Evolutionary conservation across 768 basidiomycete genomes (phyloP).

Genomic region (Xerocomellus dryophilus): DNA sequence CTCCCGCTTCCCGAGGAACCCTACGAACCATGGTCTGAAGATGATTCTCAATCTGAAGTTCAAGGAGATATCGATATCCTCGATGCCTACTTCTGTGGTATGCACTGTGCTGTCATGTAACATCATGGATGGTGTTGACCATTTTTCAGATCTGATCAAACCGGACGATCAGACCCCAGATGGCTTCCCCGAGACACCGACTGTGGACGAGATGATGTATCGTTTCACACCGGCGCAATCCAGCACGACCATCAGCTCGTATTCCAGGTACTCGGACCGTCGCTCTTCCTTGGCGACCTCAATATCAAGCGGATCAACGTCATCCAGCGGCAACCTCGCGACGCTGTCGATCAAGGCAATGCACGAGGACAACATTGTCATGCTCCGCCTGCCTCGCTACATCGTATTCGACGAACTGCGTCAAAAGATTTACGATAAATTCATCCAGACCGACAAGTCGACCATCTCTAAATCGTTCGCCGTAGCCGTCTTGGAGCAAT

Average conservation of each 20-base stretch:
- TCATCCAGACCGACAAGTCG: conserved; percentile 58
- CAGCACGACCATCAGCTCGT: conserved; percentile 4
- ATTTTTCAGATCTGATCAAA: conserved; percentile 22
- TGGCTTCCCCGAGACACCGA: conserved; percentile 23
- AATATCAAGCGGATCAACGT: conserved; percentile 39
- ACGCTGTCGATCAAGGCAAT: conserved; percentile 61
- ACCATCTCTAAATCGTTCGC: conserved; percentile 54
- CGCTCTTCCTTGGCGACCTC: conserved; percentile 32
- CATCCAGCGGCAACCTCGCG: conserved; percentile 23
- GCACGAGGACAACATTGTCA: conserved; percentile 57
- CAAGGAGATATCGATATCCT: conserved; percentile 42
- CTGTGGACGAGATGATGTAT: conserved; percentile 7
- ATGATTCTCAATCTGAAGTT: conserved; percentile 25
- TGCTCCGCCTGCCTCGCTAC: conserved; percentile 52
- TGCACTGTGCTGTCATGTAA: not conserved
- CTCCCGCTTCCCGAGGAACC: conserved; percentile 18
- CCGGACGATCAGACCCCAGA: conserved; percentile 11
- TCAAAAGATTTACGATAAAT: conserved; percentile 59
- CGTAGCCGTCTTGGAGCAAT: conserved; percentile 50
- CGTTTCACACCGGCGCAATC: conserved; percentile 9
- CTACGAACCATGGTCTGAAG: conserved; percentile 23
- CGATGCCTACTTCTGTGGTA: conserved; percentile 43
- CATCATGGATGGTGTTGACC: not conserved
- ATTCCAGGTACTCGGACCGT: conserved; percentile 10
- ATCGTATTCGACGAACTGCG: conserved; percentile 53